phyloP scores from a whole-genome alignment of 2,329 filamentous ascomycete species.

The Venturiaceae sp. region DNA sequence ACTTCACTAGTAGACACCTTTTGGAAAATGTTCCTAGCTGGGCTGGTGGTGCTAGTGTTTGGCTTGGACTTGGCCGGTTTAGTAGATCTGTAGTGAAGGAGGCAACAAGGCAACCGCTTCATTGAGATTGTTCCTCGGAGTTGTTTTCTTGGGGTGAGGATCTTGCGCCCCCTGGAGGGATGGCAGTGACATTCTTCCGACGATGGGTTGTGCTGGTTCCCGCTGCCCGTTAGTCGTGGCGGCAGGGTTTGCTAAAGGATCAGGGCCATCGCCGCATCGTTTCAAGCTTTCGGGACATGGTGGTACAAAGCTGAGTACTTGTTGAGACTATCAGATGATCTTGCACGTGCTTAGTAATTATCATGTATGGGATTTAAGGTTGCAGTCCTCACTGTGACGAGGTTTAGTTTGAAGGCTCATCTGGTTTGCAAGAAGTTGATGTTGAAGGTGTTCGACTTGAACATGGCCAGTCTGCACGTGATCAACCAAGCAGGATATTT shows the following conservation, averaged over 20 bases:
- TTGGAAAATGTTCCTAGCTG: neutral
- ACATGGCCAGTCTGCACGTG: too few relatives aligned
- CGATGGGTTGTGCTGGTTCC: neutral
- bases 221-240: neutral
- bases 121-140: neutral
- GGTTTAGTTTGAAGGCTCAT: neutral
- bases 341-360: neutral
- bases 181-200: neutral
- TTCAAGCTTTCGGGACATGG: neutral
- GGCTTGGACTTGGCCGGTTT: neutral
- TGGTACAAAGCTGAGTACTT: too few relatives aligned
- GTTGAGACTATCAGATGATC: constrained; percentile 1
- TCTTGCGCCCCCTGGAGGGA: neutral
- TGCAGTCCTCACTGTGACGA: neutral
- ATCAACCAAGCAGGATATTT: too few relatives aligned
- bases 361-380: neutral
- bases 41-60: too few relatives aligned
- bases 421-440: too few relatives aligned
- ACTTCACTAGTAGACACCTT: neutral
- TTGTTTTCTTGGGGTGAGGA: neutral
- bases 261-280: neutral
- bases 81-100: neutral
- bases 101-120: constrained; percentile 1
- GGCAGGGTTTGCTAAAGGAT: neutral
- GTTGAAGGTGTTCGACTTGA: too few relatives aligned